Evolutionary conservation across 805 yeast species (phyloP).

Genomic region (Grigorovia humatica): DNA sequence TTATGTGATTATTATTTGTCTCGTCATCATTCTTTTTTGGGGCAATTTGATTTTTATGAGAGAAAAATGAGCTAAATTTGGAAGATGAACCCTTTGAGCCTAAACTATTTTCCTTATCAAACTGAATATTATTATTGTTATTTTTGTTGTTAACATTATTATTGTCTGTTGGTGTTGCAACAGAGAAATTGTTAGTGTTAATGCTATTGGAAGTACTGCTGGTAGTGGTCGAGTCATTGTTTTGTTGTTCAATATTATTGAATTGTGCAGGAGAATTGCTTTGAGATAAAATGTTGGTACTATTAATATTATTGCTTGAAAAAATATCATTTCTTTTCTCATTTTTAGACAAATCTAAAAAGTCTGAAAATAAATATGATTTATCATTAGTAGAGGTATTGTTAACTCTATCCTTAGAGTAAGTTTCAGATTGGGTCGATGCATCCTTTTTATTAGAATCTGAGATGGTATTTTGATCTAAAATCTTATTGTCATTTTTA

Average conservation of each 20-base stretch:
- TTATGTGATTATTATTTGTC: slow-evolving; percentile 1
- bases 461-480: not conserved
- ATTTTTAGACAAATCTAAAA: slow-evolving; percentile 13
- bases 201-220: too few relatives aligned
- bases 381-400: not conserved
- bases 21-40: not conserved
- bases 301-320: not conserved
- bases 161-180: too few relatives aligned
- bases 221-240: too few relatives aligned
- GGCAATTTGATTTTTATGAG: slow-evolving; percentile 2
- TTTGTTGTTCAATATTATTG: not conserved
- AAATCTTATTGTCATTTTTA: not conserved
- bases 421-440: too few relatives aligned
- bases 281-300: not conserved
- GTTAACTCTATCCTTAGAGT: too few relatives aligned
- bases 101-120: not conserved
- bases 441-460: too few relatives aligned
- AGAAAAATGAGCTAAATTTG: slow-evolving; percentile 30
- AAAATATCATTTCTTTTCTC: not conserved
- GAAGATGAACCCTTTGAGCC: slow-evolving; percentile 19
- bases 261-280: not conserved
- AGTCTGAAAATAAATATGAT: slow-evolving; percentile 16
- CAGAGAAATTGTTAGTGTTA: too few relatives aligned
- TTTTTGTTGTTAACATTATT: not conserved
- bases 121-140: not conserved